phyloP scores from a whole-genome alignment of 371 early-diverging fungal species.

The Homolaphlyctis polyrhiza region DNA sequence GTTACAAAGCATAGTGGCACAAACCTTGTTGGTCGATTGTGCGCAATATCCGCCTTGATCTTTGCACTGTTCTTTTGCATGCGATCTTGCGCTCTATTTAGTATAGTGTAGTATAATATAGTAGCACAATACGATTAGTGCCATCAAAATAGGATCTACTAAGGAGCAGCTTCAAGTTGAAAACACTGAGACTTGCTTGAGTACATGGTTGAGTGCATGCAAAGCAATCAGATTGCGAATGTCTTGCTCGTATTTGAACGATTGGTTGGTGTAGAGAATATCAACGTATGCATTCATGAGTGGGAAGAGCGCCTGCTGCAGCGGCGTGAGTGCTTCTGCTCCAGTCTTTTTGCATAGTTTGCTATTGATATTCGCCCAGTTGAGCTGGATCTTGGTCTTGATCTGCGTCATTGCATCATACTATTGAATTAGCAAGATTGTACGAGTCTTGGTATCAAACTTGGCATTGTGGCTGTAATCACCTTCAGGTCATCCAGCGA shows the following conservation, averaged over 20 bases:
- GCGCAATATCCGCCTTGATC: constrained; percentile 25
- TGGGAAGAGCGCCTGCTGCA: constrained; percentile 47
- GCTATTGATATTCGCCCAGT: too few relatives aligned
- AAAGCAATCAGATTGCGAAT: constrained; percentile 68
- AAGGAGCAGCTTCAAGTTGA: background rate
- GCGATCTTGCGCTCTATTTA: constrained; percentile 58
- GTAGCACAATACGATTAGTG: too few relatives aligned
- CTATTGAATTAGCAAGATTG: background rate
- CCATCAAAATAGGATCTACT: constrained; percentile 6
- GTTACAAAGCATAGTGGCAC: background rate
- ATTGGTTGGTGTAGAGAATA: constrained; percentile 64
- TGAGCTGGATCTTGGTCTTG: background rate
- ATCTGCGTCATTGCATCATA: background rate
- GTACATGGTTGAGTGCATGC: constrained; percentile 87
- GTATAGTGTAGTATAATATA: too few relatives aligned
- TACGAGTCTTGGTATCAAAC: constrained; percentile 9
- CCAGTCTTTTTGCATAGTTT: background rate
- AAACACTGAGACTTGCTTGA: constrained; percentile 51
- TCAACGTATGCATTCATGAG: constrained; percentile 72
- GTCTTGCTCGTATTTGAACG: constrained; percentile 55
- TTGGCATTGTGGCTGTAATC: background rate
- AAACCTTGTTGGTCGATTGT: background rate
- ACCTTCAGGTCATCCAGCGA: background rate
- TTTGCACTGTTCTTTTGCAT: constrained; percentile 76
- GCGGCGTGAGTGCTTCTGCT: constrained; percentile 17